These are phyloP conservation scores for Pythium brachiatum DNA, from an alignment of 352 stramenopile genomes.

Conservation along the genomic window DNA sequence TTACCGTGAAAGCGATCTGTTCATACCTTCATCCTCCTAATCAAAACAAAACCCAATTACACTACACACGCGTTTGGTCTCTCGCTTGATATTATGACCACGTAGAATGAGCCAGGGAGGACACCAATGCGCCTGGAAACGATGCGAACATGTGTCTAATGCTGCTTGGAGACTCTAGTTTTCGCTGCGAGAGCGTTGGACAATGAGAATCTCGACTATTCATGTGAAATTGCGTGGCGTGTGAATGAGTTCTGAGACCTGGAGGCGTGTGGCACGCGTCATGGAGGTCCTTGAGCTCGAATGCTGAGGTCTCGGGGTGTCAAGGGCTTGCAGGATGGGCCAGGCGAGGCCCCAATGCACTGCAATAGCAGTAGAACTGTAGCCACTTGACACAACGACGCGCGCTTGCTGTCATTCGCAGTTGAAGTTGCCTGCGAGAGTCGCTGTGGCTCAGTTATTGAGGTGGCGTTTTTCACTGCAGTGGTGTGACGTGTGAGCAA, in stretches of 20 bases:
- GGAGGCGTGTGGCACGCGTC: background rate
- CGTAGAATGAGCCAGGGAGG: no score
- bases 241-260: background rate
- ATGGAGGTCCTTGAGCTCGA: background rate
- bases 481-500: background rate
- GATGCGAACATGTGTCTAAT: background rate
- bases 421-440: background rate
- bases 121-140: background rate
- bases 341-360: background rate
- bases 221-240: background rate
- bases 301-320: background rate
- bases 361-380: background rate
- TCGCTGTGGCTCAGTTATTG: background rate
- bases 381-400: slow-evolving; percentile 1
- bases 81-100: no score
- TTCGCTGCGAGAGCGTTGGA: background rate
- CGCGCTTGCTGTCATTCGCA: background rate
- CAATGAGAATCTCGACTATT: background rate
- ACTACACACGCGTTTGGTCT: background rate
- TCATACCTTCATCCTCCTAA: background rate
- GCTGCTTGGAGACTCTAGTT: background rate
- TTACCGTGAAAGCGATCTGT: background rate
- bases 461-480: background rate
- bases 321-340: no score
- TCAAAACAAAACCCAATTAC: background rate